A percentile compares a stretch with the other conserved stretches of the same genome.
Conservation (phyloP, 768 basidiomycete genomes). For the Lactifluus echinatus region DNA sequence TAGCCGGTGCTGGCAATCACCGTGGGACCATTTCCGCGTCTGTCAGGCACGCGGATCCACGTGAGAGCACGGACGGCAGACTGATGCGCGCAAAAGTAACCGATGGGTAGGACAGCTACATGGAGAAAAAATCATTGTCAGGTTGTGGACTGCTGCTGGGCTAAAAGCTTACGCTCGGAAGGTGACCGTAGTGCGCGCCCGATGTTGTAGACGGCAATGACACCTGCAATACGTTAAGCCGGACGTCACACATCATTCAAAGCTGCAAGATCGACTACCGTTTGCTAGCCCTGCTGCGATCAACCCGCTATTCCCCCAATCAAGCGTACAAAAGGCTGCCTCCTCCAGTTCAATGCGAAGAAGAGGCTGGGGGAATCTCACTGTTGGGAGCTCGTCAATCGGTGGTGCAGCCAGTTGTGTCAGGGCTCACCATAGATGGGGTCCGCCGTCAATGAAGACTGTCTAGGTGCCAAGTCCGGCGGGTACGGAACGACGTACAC, state of each 20-base stretch:
- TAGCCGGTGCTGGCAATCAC: constrained; percentile 72
- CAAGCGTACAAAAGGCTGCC: constrained; percentile 67
- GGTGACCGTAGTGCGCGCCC: constrained; percentile 21
- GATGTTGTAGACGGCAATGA: constrained; percentile 51
- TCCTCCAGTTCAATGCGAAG: constrained; percentile 69
- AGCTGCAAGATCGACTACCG: constrained; percentile 36
- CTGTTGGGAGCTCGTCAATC: constrained; percentile 28
- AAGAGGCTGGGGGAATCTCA: constrained; percentile 53
- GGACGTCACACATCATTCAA: background rate
- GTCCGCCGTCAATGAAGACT: background rate
- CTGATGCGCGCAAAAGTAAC: constrained; percentile 69
- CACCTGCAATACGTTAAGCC: constrained; percentile 30
- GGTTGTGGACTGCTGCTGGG: background rate
- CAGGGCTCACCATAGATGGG: constrained; percentile 11
- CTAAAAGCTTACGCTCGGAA: constrained; percentile 1
- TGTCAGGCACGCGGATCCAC: constrained; percentile 65
- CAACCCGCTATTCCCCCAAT: constrained; percentile 83
- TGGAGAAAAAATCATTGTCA: background rate
- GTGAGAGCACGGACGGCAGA: constrained; percentile 67
- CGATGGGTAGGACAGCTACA: constrained; percentile 49
- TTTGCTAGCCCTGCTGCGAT: constrained; percentile 80
- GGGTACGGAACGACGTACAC: constrained; percentile 79
- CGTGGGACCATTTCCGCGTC: constrained; percentile 49
- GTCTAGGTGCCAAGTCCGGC: constrained; percentile 30
- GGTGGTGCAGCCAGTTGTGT: background rate